phyloP scores from a whole-genome alignment of 352 stramenopile species.

The Pythium periplocum region DNA sequence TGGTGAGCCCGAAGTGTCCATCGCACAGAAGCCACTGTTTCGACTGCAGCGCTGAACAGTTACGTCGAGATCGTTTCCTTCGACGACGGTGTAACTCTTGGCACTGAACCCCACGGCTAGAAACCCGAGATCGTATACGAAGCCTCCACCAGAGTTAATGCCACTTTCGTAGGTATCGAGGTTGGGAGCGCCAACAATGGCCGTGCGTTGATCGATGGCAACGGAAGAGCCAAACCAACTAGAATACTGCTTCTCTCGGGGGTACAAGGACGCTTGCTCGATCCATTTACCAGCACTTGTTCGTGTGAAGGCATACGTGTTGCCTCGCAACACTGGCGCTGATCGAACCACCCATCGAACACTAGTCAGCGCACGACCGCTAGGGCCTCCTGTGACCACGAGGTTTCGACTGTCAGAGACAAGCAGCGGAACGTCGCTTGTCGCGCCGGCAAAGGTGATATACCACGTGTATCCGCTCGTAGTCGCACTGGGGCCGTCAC shows the following conservation, averaged over 20 bases:
- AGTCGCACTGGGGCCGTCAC: slow-evolving; percentile 36
- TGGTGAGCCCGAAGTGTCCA: slow-evolving; percentile 42
- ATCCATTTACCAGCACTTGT: slow-evolving; percentile 55
- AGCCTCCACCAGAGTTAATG: slow-evolving; percentile 90
- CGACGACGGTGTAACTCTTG: slow-evolving; percentile 74
- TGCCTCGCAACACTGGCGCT: slow-evolving; percentile 55
- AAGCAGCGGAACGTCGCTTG: slow-evolving; percentile 50
- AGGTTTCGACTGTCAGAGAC: slow-evolving; percentile 35
- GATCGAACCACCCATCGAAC: slow-evolving; percentile 42
- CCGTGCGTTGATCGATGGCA: slow-evolving; percentile 74
- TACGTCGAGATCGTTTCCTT: slow-evolving; percentile 83
- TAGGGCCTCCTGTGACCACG: slow-evolving; percentile 4
- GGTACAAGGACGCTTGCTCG: slow-evolving; percentile 91
- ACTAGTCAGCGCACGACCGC: slow-evolving; percentile 8
- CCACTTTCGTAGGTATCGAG: slow-evolving; percentile 86
- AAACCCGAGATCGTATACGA: slow-evolving; percentile 90
- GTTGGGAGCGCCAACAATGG: slow-evolving; percentile 90
- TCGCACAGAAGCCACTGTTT: slow-evolving; percentile 45
- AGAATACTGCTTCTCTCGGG: slow-evolving; percentile 88
- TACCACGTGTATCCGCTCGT: slow-evolving; percentile 76
- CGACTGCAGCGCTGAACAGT: slow-evolving; percentile 60
- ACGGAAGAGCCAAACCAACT: slow-evolving; percentile 84
- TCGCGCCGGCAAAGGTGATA: slow-evolving; percentile 67
- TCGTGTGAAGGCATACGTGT: slow-evolving; percentile 63
- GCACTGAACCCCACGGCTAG: slow-evolving; percentile 75